Base-by-base conservation (phyloP, 164 flowering plant genomes). In the Chloranthus sessilifolius region DNA sequence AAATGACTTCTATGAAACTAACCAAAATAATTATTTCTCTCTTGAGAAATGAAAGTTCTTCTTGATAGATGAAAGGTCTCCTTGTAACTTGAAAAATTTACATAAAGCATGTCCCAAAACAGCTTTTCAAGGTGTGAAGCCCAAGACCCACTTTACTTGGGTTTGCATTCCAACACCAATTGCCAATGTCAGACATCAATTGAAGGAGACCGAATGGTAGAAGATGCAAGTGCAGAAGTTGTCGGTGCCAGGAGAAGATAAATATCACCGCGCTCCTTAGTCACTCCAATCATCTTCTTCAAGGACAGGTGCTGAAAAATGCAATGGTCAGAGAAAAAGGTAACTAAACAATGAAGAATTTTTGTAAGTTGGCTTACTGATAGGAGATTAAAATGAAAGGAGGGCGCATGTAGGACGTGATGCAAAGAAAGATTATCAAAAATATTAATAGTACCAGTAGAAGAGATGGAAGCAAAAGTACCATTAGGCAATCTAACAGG, bases 401-500 rank as follows among this genome's bases (percentile, higher is more conserved):
- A 9, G 12, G 47, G 47, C 15, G 14, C 29, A 43, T 23, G 24
- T 7, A 43, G 24, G 24, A 43, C 47, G 24, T 43, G 7, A 3
- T 43, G 4, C 14, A 43, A 10, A 7, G 22, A 14, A 1, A 43
- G 1, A 22, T 11, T 22, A 17, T 26, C 9, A 24, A 7, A 7
- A 5, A 43, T 22, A 1, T 2, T 22, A 9, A 24, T 3, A 4
- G 12, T 22, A 7, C 47, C 47, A 23, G 24, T 6, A 24, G 0
- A 14, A 43, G 27, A 17, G 4, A 22, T 24, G 7, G 9, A 11
- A 14, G 47, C 47, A 5, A 17, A 4, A 10, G 12, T 10, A 43
- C 47, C 29, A 24, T 43, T n/a, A 23, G 47, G 47, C 3, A 43
- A 24, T 43, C 3, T 9, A 43, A 43, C 47, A 9, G 47, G 29